These are phyloP conservation scores for Hypoxylon sp. DNA, from an alignment of 2,329 filamentous ascomycete genomes.

Conservation along the genomic window DNA sequence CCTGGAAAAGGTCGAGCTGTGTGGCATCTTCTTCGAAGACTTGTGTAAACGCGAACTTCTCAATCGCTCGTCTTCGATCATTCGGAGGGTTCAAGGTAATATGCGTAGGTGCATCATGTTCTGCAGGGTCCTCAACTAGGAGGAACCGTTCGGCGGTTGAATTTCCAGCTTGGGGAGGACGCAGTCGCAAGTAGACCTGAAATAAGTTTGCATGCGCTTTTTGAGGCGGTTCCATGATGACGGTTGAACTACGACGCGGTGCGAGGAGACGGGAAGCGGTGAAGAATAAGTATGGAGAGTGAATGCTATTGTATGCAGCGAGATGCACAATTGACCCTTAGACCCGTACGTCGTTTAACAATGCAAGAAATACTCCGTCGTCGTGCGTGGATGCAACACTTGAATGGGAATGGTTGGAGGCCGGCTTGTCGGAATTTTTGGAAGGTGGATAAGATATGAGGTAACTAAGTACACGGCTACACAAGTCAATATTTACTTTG, in stretches of 20 bases:
- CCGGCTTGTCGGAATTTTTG: conserved; percentile 1
- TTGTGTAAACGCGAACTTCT: conserved; percentile 93
- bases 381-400: conserved; percentile 28
- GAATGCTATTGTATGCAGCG: conserved; percentile 35
- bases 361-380: conserved; percentile 42
- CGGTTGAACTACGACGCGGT: conserved; percentile 16
- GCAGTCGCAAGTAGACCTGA: conserved; percentile 89
- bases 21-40: conserved; percentile 90
- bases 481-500: conserved; percentile 42
- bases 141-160: conserved; percentile 76
- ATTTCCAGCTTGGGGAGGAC: conserved; percentile 69
- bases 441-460: conserved; percentile 21
- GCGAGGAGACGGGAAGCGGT: conserved; percentile 20
- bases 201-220: conserved; percentile 75
- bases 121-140: conserved; percentile 73
- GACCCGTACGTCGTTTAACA: conserved; percentile 18
- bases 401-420: conserved; percentile 35
- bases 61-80: conserved; percentile 87
- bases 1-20: conserved; percentile 88
- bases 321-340: conserved; percentile 28
- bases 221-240: conserved; percentile 56
- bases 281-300: conserved; percentile 16
- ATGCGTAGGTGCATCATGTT: conserved; percentile 69
- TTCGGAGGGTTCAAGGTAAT: conserved; percentile 84
- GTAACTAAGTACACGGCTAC: conserved; percentile 5